Percentiles rank a stretch among this genome's conserved stretches.
Conservation (phyloP, 1,284 basidiomycete species). For the Polyporus tsugae region DNA sequence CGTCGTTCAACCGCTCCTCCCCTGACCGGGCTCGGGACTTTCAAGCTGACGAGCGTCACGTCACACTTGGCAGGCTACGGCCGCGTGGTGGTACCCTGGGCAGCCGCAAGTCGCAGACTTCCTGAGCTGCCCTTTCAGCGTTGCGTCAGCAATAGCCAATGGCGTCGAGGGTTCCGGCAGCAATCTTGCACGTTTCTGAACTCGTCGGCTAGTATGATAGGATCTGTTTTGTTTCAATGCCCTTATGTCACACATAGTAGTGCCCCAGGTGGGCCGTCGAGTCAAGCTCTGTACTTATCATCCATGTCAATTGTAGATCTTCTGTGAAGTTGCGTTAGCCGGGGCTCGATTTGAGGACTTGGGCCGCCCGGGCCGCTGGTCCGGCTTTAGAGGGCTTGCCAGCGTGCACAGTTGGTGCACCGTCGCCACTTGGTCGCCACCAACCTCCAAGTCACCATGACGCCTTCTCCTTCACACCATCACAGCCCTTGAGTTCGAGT, state of each 20-base stretch:
- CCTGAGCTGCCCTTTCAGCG: conserved; percentile 16
- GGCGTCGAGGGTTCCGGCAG: not conserved
- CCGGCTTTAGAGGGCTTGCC: too few relatives aligned
- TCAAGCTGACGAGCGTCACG: not conserved
- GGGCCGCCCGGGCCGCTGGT: too few relatives aligned
- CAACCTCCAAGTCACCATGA: too few relatives aligned
- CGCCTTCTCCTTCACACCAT: too few relatives aligned
- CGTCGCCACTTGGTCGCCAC: too few relatives aligned
- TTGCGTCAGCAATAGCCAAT: conserved; percentile 4
- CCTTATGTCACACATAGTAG: not conserved
- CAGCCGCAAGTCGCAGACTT: conserved; percentile 36
- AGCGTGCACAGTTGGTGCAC: too few relatives aligned
- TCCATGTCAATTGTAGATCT: not conserved
- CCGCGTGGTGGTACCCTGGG: conserved; percentile 50
- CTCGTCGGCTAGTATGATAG: not conserved
- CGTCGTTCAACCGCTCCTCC: not conserved
- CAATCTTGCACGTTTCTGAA: not conserved
- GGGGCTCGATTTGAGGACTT: too few relatives aligned
- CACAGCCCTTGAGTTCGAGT: too few relatives aligned
- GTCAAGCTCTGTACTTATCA: not conserved
- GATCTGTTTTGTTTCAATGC: not conserved
- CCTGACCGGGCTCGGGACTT: not conserved
- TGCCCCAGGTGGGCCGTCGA: not conserved
- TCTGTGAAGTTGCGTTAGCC: not conserved
- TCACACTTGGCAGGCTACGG: conserved; percentile 47